A percentile compares a stretch with the other conserved stretches of the same genome.
phyloP scores from a whole-genome alignment of 2,329 filamentous ascomycete genomes.

The Exutisphaerella laricina region DNA sequence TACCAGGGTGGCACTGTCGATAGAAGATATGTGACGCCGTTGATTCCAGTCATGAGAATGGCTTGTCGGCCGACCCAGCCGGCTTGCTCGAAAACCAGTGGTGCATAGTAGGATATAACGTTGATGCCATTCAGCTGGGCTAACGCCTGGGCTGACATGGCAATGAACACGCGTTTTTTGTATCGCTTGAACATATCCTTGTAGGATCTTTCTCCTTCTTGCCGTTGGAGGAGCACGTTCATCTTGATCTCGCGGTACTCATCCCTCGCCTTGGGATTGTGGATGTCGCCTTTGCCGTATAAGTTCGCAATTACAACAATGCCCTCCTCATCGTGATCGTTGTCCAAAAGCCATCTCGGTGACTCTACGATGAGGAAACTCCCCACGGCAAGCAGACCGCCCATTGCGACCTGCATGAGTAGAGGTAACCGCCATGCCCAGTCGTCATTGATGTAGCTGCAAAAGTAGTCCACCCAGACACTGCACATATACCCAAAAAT shows the following conservation, averaged over 20 bases:
- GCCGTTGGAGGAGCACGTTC: conserved; percentile 85
- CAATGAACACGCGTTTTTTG: conserved; percentile 87
- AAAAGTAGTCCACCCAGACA: conserved; percentile 98
- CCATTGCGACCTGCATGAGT: conserved; percentile 92
- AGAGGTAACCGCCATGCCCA: conserved; percentile 87
- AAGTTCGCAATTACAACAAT: conserved; percentile 98
- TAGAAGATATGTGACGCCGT: conserved; percentile 81
- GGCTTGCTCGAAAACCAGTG: conserved; percentile 90
- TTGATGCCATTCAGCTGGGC: conserved; percentile 99
- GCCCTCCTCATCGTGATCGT: conserved; percentile 96
- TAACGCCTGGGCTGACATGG: conserved; percentile 95
- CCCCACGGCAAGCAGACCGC: conserved; percentile 72
- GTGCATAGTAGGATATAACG: conserved; percentile 98
- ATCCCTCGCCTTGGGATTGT: conserved; percentile 84
- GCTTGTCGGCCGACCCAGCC: conserved; percentile 91
- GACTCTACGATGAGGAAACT: conserved; percentile 95
- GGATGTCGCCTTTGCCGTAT: conserved; percentile 92
- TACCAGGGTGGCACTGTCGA: conserved; percentile 98
- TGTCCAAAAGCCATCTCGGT: conserved; percentile 93
- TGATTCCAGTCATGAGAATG: conserved; percentile 95
- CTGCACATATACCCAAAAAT: conserved; percentile 93
- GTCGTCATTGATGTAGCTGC: conserved; percentile 78
- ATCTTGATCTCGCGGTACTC: conserved; percentile 99
- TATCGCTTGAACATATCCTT: conserved; percentile 92
- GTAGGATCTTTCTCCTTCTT: conserved; percentile 92